Percentiles rank a stretch among this genome's conserved stretches.
Conservation (phyloP, 306 rosid species). For the Cicer chorassanicum region DNA sequence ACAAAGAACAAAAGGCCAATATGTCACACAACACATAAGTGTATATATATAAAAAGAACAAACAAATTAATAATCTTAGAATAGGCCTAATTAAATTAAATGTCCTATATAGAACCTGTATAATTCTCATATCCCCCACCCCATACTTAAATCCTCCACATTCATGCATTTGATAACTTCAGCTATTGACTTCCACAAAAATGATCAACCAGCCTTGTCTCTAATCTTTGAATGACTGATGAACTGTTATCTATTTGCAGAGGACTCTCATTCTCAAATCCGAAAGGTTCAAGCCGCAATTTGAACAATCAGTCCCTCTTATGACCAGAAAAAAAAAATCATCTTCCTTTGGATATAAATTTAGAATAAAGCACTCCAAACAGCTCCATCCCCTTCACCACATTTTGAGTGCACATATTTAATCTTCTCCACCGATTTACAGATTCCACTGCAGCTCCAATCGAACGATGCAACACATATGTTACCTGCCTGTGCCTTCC, state of each 20-base stretch:
- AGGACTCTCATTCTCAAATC: conserved; percentile 41
- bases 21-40: conserved; percentile 7
- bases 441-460: conserved; percentile 99
- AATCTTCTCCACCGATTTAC: conserved; percentile 96
- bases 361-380: conserved; percentile 81
- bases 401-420: conserved; percentile 89
- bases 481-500: conserved; percentile 98
- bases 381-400: conserved; percentile 90
- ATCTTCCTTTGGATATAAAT: not conserved
- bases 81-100: conserved; percentile 13
- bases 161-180: conserved; percentile 35
- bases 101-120: conserved; percentile 33
- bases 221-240: conserved; percentile 24
- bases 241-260: conserved; percentile 35
- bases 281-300: conserved; percentile 36
- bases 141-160: conserved; percentile 36
- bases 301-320: conserved; percentile 35
- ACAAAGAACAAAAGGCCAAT: conserved; percentile 27
- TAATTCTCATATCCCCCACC: conserved; percentile 25
- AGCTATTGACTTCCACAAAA: conserved; percentile 40
- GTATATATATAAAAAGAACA: conserved; percentile 9
- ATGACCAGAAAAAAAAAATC: conserved; percentile 39
- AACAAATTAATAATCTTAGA: conserved; percentile 1
- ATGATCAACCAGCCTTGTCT: conserved; percentile 39
- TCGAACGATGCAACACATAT: conserved; percentile 89